These are phyloP conservation scores for Chytriomyces hyalinus DNA, from an alignment of 192 early-diverging fungal genomes.

Conservation along the genomic window DNA sequence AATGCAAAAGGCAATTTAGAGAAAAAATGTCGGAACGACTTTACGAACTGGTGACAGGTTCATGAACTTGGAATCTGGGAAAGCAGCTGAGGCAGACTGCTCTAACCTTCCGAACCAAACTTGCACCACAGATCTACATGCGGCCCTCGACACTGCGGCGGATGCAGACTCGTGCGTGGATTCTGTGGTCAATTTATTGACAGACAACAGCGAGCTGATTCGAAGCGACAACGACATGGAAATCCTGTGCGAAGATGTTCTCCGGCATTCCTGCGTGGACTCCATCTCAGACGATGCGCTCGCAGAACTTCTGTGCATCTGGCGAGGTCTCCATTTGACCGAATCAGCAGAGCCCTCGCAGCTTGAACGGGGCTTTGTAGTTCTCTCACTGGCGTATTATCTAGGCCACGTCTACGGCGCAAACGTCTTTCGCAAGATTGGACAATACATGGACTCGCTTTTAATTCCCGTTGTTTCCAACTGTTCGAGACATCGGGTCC, in stretches of 20 bases:
- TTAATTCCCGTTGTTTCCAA: conserved; percentile 1
- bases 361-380: conserved; percentile 25
- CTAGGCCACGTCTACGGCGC: conserved; percentile 31
- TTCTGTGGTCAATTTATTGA: background rate
- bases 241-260: conserved; percentile 35
- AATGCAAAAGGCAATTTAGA: too few species aligned
- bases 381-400: conserved; percentile 37
- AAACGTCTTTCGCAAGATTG: conserved; percentile 40
- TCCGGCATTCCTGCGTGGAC: conserved; percentile 3
- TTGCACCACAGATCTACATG: background rate
- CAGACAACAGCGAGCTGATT: conserved; percentile 1
- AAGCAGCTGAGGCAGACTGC: too few species aligned
- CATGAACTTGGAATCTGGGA: too few species aligned
- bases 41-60: too few species aligned
- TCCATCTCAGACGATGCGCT: conserved; percentile 17
- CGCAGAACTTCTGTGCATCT: conserved; percentile 15
- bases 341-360: background rate
- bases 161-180: background rate
- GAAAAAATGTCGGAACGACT: too few species aligned
- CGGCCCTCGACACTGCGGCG: background rate
- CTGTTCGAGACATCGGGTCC: conserved; percentile 32
- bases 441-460: conserved; percentile 2
- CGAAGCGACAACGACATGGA: conserved; percentile 29
- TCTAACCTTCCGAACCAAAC: too few species aligned
- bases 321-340: conserved; percentile 15